Evolutionary conservation across 208 protist genomes (phyloP), one percentile per base, ranked within the genome.

Genomic region (Acanthamoeba lenticulata): DNA sequence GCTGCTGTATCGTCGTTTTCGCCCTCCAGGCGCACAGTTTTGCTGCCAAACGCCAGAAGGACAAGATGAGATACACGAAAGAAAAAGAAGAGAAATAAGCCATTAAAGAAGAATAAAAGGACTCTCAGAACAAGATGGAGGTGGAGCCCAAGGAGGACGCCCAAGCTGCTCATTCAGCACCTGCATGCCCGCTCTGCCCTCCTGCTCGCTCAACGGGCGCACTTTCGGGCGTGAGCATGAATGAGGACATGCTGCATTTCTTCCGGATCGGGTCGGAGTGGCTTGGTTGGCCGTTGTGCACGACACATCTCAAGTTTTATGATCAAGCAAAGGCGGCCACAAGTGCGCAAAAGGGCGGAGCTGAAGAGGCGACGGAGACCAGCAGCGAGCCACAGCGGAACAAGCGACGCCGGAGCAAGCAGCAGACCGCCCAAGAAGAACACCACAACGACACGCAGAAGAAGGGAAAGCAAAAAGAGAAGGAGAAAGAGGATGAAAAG

Each of bases 221-320:
- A 5, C 19, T 13, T 42, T 21, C 38, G 4, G 36, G 27, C 0
- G 21, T 1, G 6, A 1, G 29, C 1, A 6, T 86, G 42, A 38
- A 29, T 19, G 77, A 47, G 19, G 6, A 19, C 27, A 60, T 60
- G 77, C 44, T 86, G 19, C 77, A 36, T 36, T 60, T 47, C n/a
- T 57, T 86, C 15, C 11, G 44, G 6, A 57, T 86, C 42, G 77
- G 44, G 4, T 38, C 13, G 17, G 44, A 57, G n/a, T 86, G 77
- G 77, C n/a, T 86, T 11, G 77, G 77, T 11, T 86, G 77, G 77
- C 77, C 77, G 9, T 15, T 86, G 11, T 86, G 77, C 34, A 15
- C 4, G n/a, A 11, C 27, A 2, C 77, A 86, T 38, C 77, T 86
- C 21, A 57, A 57, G 49, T 9, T 9, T 24, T 57, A 57, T 19